Conservation (phyloP, 2,329 filamentous ascomycete species). For the Trichoderma cornu-damae region DNA sequence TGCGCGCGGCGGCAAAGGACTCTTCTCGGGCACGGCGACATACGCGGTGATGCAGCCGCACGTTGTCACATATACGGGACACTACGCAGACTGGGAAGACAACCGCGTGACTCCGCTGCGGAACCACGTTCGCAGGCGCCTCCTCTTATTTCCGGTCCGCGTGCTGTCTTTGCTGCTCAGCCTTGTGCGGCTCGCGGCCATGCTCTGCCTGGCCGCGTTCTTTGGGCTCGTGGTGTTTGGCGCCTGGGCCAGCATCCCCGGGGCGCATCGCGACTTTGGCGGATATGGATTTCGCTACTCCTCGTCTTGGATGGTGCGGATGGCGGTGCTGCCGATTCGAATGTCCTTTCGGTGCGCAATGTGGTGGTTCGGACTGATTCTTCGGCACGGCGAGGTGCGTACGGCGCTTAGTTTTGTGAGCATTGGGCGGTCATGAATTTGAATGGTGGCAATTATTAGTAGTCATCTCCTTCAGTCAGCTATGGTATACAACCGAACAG, state of each 20-base stretch:
- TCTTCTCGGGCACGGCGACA: conserved; percentile 20
- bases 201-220: not conserved
- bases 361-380: not conserved
- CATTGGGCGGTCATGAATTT: not conserved
- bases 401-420: not conserved
- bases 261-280: not conserved
- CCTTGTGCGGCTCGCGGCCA: not conserved
- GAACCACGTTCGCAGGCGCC: not conserved
- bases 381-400: not conserved
- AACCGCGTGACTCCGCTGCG: not conserved
- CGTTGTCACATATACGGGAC: conserved; percentile 31
- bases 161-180: not conserved
- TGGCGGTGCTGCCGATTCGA: not conserved
- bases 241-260: not conserved
- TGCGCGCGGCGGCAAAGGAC: conserved; percentile 16
- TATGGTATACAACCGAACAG: no score
- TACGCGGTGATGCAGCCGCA: conserved; percentile 27
- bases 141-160: not conserved
- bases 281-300: not conserved
- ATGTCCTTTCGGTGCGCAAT: not conserved
- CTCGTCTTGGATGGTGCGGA: not conserved
- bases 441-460: no score
- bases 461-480: no score
- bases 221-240: not conserved
- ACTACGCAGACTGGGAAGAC: conserved; percentile 24